Conservation (phyloP, 345 rosid genomes). For the Gossypium longicalyx region DNA sequence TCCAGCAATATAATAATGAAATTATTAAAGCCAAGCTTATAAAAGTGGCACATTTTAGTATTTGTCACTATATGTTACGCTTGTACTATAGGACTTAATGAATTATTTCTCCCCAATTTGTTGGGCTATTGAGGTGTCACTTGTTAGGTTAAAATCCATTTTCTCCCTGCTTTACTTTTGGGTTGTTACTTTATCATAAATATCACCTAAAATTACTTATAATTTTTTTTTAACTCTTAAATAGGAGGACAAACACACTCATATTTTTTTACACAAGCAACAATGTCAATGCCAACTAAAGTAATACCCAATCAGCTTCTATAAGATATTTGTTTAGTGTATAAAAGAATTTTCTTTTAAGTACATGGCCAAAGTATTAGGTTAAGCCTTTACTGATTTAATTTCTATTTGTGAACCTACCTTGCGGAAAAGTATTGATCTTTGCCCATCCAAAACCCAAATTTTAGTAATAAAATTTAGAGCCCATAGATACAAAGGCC, state of each 20-base stretch:
- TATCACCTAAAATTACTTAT: too few species aligned
- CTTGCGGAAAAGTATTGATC: background rate
- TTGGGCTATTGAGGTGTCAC: background rate
- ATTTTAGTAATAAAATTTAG: background rate
- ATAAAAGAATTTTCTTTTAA: too few species aligned
- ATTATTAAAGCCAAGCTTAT: background rate
- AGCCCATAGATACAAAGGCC: background rate
- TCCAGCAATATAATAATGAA: background rate
- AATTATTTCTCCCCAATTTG: background rate
- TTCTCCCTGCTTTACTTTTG: too few species aligned
- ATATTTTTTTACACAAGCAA: too few species aligned
- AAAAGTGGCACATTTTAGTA: background rate
- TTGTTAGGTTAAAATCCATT: background rate
- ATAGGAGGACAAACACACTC: fast-evolving
- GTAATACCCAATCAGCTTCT: too few species aligned
- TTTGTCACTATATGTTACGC: background rate
- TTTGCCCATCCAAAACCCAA: background rate
- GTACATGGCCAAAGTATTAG: too few species aligned
- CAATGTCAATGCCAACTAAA: too few species aligned
- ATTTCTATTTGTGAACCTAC: too few species aligned
- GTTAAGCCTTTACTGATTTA: too few species aligned
- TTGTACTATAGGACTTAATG: background rate
- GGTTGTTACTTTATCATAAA: too few species aligned
- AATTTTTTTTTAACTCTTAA: too few species aligned
- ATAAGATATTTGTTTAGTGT: too few species aligned